A percentile compares a stretch with the other conserved stretches of the same genome.
Evolutionary conservation across 2,329 filamentous ascomycete genomes (phyloP).

Genomic region (Aspergillus sp.): DNA sequence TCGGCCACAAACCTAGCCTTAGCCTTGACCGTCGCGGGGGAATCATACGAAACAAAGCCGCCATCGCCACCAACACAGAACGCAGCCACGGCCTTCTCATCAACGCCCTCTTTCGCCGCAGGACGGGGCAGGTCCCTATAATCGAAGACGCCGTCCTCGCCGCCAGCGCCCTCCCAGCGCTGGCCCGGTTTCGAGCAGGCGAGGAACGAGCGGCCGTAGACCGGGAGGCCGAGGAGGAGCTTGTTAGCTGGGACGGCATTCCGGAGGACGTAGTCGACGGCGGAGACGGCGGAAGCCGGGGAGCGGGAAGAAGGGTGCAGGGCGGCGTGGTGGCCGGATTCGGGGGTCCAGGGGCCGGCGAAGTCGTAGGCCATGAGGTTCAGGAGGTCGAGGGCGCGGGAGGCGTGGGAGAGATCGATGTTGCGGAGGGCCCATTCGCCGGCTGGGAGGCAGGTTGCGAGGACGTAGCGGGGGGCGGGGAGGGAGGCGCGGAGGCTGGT

Average conservation of each 20-base stretch:
- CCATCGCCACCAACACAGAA: conserved; percentile 62
- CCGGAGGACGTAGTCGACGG: conserved; percentile 55
- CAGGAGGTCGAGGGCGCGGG: conserved; percentile 61
- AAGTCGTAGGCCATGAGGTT: conserved; percentile 80
- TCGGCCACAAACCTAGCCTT: conserved; percentile 67
- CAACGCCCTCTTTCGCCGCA: conserved; percentile 55
- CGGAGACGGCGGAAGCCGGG: conserved; percentile 53
- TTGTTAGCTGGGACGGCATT: conserved; percentile 61
- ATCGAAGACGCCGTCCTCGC: conserved; percentile 63
- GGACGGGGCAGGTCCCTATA: conserved; percentile 59
- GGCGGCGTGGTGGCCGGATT: conserved; percentile 66
- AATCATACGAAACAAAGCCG: conserved; percentile 73
- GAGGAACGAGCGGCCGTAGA: conserved; percentile 66
- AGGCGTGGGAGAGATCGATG: conserved; percentile 56
- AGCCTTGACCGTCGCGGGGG: conserved; percentile 61
- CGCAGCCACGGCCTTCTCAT: conserved; percentile 59
- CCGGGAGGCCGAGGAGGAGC: conserved; percentile 65
- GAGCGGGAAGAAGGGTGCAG: conserved; percentile 49
- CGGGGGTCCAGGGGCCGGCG: conserved; percentile 58
- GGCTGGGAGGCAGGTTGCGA: conserved; percentile 65
- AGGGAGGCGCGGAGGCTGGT: conserved; percentile 57
- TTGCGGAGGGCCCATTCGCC: conserved; percentile 56
- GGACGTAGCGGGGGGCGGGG: conserved; percentile 57
- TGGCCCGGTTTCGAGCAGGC: conserved; percentile 57
- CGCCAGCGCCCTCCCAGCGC: conserved; percentile 42